phyloP scores from a whole-genome alignment of 1,139 yeast species.

The Martiniozyma asiatica region DNA sequence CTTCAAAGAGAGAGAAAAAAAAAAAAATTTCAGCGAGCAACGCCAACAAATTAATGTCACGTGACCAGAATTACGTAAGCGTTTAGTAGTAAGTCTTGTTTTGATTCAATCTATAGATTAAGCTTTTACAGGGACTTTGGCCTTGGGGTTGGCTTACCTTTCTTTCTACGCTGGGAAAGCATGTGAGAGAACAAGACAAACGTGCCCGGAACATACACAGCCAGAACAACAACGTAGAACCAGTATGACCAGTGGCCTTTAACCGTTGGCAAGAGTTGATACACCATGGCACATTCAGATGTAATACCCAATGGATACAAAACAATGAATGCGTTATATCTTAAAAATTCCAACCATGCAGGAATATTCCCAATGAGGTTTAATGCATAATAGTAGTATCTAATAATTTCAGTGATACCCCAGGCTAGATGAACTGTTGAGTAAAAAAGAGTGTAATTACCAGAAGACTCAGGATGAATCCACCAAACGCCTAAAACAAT shows the following conservation, averaged over 20 bases:
- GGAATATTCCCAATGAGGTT: conserved; percentile 42
- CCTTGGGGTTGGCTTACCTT: too few species aligned
- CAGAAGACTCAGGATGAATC: conserved; percentile 57
- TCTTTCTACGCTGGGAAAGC: too few species aligned
- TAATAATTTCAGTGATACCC: conserved; percentile 80
- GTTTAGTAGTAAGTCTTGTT: too few species aligned
- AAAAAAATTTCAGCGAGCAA: too few species aligned
- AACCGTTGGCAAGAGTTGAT: conserved; percentile 57
- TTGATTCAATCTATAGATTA: conserved; percentile 9
- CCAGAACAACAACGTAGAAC: conserved; percentile 24
- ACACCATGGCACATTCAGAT: conserved; percentile 64
- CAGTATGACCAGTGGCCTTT: conserved; percentile 10
- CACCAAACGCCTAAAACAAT: conserved; percentile 78
- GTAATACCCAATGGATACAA: conserved; percentile 88
- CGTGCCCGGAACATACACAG: conserved; percentile 75
- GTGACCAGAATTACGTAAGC: too few species aligned
- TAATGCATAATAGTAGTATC: conserved; percentile 77
- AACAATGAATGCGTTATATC: conserved; percentile 74
- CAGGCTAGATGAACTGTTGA: conserved; percentile 68
- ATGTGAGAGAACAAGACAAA: conserved; percentile 78
- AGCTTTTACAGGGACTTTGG: conserved; percentile 41
- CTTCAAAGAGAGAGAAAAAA: not conserved
- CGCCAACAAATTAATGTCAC: too few species aligned
- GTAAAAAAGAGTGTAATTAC: conserved; percentile 46
- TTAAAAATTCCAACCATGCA: conserved; percentile 56